Evolutionary conservation across 176 grass and related monocot species (phyloP).

Genomic region (Luzula sylvatica): DNA sequence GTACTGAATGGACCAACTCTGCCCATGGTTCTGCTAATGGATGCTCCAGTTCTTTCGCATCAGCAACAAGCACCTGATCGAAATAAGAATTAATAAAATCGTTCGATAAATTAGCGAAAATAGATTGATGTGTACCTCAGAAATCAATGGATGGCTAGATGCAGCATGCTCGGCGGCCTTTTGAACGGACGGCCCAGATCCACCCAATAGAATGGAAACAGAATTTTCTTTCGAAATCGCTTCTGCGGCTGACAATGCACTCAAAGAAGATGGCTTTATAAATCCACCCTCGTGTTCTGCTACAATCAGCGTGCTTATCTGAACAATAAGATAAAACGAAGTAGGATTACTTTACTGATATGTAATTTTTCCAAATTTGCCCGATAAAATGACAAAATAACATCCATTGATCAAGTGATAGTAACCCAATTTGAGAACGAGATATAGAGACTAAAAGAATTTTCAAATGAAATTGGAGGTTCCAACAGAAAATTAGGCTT

Average conservation of each 20-base stretch:
- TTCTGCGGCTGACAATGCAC: slow-evolving; percentile 54
- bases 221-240: slow-evolving; percentile 44
- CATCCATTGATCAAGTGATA: neutral
- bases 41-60: slow-evolving; percentile 45
- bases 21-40: slow-evolving; percentile 82
- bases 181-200: slow-evolving; percentile 45
- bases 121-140: slow-evolving; percentile 33
- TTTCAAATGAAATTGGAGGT: neutral
- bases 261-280: slow-evolving; percentile 76
- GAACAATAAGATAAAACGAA: neutral
- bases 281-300: slow-evolving; percentile 75
- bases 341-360: neutral
- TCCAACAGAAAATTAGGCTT: neutral
- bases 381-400: neutral
- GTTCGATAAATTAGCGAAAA: too few relatives aligned
- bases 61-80: slow-evolving; percentile 68
- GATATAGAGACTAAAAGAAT: neutral
- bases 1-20: slow-evolving; percentile 50
- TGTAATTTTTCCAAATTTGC: neutral
- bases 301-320: slow-evolving; percentile 72
- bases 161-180: slow-evolving; percentile 71
- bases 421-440: neutral
- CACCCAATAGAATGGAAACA: slow-evolving; percentile 58
- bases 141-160: slow-evolving; percentile 67
- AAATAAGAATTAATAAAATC: too few relatives aligned